Evolutionary conservation across 2,329 filamentous ascomycete genomes (phyloP).

Genomic region (Emmonsiellopsis sp.): DNA sequence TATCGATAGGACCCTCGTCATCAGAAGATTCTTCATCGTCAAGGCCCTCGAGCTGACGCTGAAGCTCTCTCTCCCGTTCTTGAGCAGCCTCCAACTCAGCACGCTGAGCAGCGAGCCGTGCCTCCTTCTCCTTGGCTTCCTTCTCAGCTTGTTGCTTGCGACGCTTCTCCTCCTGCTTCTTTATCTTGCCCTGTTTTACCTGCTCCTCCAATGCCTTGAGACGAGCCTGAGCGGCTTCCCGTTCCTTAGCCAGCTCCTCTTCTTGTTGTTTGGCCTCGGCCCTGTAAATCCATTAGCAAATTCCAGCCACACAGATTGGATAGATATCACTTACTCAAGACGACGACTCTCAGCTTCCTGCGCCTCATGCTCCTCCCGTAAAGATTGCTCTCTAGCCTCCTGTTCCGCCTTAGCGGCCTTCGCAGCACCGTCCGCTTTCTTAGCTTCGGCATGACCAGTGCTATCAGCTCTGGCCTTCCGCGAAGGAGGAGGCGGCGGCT

Average conservation of each 20-base stretch:
- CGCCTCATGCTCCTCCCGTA: constrained; percentile 62
- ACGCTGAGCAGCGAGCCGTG: constrained; percentile 70
- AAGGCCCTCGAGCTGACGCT: constrained; percentile 72
- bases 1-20: constrained; percentile 66
- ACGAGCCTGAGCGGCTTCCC: constrained; percentile 69
- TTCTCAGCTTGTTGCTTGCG: constrained; percentile 79
- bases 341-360: constrained; percentile 64
- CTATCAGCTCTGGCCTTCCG: constrained; percentile 57
- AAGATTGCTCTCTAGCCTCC: constrained; percentile 44
- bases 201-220: constrained; percentile 88
- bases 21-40: constrained; percentile 69
- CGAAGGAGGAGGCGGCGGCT: constrained; percentile 61
- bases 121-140: constrained; percentile 81
- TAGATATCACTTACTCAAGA: constrained; percentile 63
- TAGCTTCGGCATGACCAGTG: constrained; percentile 47
- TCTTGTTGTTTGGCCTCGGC: constrained; percentile 65
- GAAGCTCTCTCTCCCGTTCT: constrained; percentile 81
- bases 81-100: constrained; percentile 87
- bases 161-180: constrained; percentile 93
- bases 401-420: constrained; percentile 54
- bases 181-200: constrained; percentile 83
- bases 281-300: constrained; percentile 40
- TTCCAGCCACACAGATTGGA: constrained; percentile 6
- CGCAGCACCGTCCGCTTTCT: constrained; percentile 44
- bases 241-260: constrained; percentile 69